phyloP scores from a whole-genome alignment of 768 basidiomycete species.

The Pisolithus tinctorius region DNA sequence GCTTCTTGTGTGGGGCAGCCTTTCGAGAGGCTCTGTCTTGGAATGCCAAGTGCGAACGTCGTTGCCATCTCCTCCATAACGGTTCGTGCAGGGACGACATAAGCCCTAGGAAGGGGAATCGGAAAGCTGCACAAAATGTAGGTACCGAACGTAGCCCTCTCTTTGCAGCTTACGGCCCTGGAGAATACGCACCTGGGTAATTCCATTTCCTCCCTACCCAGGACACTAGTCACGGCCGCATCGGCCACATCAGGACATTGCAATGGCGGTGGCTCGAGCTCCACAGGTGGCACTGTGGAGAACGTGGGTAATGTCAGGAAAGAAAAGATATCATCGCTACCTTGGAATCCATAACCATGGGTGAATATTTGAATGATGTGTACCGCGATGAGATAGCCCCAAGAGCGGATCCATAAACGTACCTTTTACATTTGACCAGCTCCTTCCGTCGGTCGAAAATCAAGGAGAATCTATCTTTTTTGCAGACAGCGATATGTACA shows the following conservation, averaged over 20 bases:
- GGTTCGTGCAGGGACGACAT: constrained; percentile 34
- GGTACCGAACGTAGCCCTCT: no score
- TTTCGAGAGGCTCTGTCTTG: constrained; percentile 59
- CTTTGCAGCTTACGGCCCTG: no score
- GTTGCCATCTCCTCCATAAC: constrained; percentile 12
- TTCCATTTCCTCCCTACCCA: constrained; percentile 68
- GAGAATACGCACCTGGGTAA: constrained; percentile 51
- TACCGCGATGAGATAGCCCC: neutral
- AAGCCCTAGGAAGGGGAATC: constrained; percentile 39
- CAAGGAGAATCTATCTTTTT: constrained; percentile 64
- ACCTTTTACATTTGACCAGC: constrained; percentile 66
- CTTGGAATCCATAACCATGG: constrained; percentile 60
- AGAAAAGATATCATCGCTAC: constrained; percentile 24
- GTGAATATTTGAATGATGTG: no score
- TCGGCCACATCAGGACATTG: constrained; percentile 77
- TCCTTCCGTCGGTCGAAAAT: constrained; percentile 74
- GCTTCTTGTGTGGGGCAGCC: constrained; percentile 68
- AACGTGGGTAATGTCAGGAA: neutral
- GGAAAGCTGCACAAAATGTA: neutral
- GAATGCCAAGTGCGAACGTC: constrained; percentile 42
- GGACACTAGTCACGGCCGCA: constrained; percentile 73
- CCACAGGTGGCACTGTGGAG: constrained; percentile 71
- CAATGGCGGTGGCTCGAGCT: constrained; percentile 71
- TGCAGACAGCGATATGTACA: constrained; percentile 59
- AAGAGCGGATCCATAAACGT: neutral